Base-by-base conservation (phyloP, 768 basidiomycete species). In the Suillus fuscotomentosus region DNA sequence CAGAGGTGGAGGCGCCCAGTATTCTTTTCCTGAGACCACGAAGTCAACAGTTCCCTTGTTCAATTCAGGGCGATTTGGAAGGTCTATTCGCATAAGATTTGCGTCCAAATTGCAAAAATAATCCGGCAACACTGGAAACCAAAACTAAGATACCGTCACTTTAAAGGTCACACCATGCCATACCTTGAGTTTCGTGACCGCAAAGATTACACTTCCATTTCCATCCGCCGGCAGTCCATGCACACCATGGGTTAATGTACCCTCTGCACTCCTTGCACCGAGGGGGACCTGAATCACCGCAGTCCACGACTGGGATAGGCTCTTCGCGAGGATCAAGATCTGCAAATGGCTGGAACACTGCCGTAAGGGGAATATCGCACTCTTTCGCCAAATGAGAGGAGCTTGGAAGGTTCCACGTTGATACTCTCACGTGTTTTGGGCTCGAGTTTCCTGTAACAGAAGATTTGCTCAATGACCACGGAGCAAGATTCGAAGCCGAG, bases 201-300 rank as follows among this genome's bases (percentile, higher is more conserved):
- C 97, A 99, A 17, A 99, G 73, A 80, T 99, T 99, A 75, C 97
- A 99, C 70, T 83, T 88, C 94, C 96, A 99, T 68, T 83, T 86
- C 64, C 84, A 83, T 6, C 97, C 97, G 3, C 92, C 92, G 10
- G 90, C 84, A 22, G 84, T 78, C 88, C 94, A 99, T 31, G 80
- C 80, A 75, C 90, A 94, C 95, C 95, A 99, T 0, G 95, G 91
- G 72, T 98, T 99, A 69, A 99, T 82, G 75, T 99, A 99, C 0
- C 84, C 93, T 68, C 93, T 83, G 75, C 97, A 99, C 41, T 84
- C 81, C 53, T 82, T 84, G 70, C 97, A 99, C 39, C 97, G 84
- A 27, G 91, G 84, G 14, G 97, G 97, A 14, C 95, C 95, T 1
- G 75, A 72, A 31, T 81, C 80, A 6, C 88, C 89, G 39, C 87